phyloP scores from a whole-genome alignment of 2,329 filamentous ascomycete species.

The Hirsutella thompsonii region DNA sequence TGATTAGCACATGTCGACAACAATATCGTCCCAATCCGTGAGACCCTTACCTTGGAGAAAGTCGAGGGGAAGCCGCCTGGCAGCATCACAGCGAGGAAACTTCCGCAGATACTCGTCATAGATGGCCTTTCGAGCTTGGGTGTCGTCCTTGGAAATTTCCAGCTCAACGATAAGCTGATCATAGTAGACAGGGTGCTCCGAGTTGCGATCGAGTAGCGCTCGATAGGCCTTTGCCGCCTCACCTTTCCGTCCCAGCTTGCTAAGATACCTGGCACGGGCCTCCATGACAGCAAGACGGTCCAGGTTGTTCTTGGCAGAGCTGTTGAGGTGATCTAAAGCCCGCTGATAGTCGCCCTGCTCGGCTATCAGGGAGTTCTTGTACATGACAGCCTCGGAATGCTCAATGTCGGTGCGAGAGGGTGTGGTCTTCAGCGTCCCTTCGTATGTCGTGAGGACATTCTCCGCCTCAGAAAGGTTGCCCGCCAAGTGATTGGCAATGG shows the following conservation, averaged over 20 bases:
- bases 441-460: conserved; percentile 80
- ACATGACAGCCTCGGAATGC: conserved; percentile 85
- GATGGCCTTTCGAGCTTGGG: conserved; percentile 54
- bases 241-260: conserved; percentile 61
- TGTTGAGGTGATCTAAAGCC: conserved; percentile 76
- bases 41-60: conserved; percentile 56
- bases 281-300: conserved; percentile 82
- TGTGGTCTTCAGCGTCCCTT: conserved; percentile 77
- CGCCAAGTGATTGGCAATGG: conserved; percentile 82
- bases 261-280: conserved; percentile 69
- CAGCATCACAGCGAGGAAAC: conserved; percentile 71
- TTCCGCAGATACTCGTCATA: conserved; percentile 68
- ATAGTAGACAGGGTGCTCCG: conserved; percentile 81
- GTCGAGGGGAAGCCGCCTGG: conserved; percentile 75
- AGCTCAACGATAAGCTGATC: conserved; percentile 60
- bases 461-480: conserved; percentile 80
- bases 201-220: conserved; percentile 70
- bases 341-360: conserved; percentile 74
- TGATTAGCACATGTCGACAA: conserved; percentile 8
- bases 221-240: conserved; percentile 77
- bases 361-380: conserved; percentile 90
- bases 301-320: conserved; percentile 61
- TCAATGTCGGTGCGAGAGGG: conserved; percentile 73
- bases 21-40: background rate
- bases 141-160: conserved; percentile 44